Evolutionary conservation across 177 flowering plant genomes (phyloP).

Genomic region (Tripterygium wilfordii): DNA sequence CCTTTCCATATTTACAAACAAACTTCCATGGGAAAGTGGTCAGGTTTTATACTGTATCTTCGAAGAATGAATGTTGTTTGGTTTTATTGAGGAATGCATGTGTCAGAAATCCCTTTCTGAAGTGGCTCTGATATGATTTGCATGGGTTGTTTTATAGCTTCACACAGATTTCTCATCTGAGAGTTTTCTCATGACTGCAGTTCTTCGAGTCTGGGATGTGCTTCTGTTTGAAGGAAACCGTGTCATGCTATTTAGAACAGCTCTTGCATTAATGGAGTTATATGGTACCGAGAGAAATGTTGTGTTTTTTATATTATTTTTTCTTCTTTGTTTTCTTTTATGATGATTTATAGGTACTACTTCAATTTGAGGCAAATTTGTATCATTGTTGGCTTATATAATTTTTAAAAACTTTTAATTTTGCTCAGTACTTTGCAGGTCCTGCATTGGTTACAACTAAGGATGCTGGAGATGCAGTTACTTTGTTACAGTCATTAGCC

Average conservation of each 20-base stretch:
- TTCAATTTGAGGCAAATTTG: no score
- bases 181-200: slow-evolving; percentile 31
- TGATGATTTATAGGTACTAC: no score
- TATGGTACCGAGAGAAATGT: slow-evolving; percentile 63
- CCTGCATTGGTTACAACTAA: slow-evolving; percentile 95
- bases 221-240: slow-evolving; percentile 96
- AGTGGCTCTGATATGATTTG: no score
- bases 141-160: no score
- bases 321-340: not conserved
- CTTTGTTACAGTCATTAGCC: slow-evolving; percentile 88
- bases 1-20: slow-evolving; percentile 93
- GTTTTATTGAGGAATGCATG: no score
- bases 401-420: no score
- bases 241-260: slow-evolving; percentile 93
- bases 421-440: slow-evolving; percentile 45
- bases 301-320: not conserved
- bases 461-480: slow-evolving; percentile 99
- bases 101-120: no score
- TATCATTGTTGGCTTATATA: no score
- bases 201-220: slow-evolving; percentile 99
- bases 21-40: slow-evolving; percentile 99
- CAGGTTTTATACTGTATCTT: slow-evolving; percentile 71
- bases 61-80: no score
- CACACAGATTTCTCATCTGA: slow-evolving; percentile 10
- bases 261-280: slow-evolving; percentile 95